A percentile compares a stretch with the other conserved stretches of the same genome.
Conservation (phyloP, 495 filamentous ascomycete species). For the Pyrenopolyporus hunteri region DNA sequence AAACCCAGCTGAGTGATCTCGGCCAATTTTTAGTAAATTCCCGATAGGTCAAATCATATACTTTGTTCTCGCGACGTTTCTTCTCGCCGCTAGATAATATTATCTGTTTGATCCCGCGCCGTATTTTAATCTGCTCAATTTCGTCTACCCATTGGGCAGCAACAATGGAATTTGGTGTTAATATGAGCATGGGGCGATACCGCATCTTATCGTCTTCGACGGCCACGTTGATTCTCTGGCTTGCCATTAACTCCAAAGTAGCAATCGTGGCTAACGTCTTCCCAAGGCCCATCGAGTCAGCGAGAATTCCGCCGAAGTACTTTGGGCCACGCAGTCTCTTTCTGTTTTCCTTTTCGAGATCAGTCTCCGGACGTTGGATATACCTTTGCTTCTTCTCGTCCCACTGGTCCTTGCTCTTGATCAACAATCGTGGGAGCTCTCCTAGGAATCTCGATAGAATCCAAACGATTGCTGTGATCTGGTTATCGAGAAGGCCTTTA, state of each 20-base stretch:
- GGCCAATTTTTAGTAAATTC: slow-evolving; percentile 24
- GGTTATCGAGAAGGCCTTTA: slow-evolving; percentile 32
- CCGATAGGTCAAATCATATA: not conserved
- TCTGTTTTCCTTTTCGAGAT: slow-evolving; percentile 10
- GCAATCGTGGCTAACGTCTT: slow-evolving; percentile 68
- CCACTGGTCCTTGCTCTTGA: not conserved
- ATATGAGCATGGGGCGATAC: slow-evolving; percentile 31
- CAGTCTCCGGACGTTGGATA: not conserved
- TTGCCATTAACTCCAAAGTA: slow-evolving; percentile 25
- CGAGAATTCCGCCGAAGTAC: slow-evolving; percentile 75
- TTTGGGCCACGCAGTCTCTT: slow-evolving; percentile 24
- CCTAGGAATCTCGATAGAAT: slow-evolving; percentile 36
- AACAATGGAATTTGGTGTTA: slow-evolving; percentile 34
- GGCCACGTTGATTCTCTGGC: slow-evolving; percentile 25
- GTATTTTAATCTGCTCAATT: slow-evolving; percentile 2
- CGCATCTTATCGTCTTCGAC: not conserved
- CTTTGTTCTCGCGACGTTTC: not conserved
- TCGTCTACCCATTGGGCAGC: slow-evolving; percentile 38
- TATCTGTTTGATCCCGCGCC: slow-evolving; percentile 16
- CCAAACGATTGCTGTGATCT: slow-evolving; percentile 39
- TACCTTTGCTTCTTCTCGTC: not conserved
- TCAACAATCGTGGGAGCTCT: slow-evolving; percentile 13
- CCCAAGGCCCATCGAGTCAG: slow-evolving; percentile 93
- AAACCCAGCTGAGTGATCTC: slow-evolving; percentile 13
- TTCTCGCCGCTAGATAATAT: slow-evolving; percentile 24